Evolutionary conservation across 306 rosid species (phyloP).

Genomic region (Medicago arabica): DNA sequence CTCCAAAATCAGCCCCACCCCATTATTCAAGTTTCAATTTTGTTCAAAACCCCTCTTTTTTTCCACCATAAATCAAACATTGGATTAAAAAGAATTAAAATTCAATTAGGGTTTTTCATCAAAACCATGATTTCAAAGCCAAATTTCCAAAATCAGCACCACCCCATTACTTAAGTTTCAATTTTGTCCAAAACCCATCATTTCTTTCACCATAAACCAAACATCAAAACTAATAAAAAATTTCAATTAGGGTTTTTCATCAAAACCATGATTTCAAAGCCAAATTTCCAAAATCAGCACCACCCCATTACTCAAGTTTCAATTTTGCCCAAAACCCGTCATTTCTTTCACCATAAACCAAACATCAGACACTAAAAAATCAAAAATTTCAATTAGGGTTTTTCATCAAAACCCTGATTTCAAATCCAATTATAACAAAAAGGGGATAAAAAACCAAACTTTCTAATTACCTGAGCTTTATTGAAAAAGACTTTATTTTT

Average conservation of each 20-base stretch:
- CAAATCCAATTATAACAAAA: slow-evolving; percentile 18
- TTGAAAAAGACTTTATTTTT: slow-evolving; percentile 91
- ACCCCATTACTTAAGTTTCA: slow-evolving; percentile 3
- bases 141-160: slow-evolving; percentile 1
- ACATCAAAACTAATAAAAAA: too few species aligned
- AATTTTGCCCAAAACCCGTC: neutral
- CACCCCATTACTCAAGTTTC: slow-evolving; percentile 1
- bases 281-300: slow-evolving; percentile 1
- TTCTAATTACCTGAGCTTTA: slow-evolving; percentile 72
- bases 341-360: slow-evolving; percentile 11
- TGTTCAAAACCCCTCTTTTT: neutral
- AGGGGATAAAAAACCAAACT: slow-evolving; percentile 28
- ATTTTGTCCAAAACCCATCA: neutral
- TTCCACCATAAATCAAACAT: slow-evolving; percentile 4
- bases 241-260: slow-evolving; percentile 1
- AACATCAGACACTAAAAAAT: neutral
- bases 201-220: slow-evolving; percentile 15
- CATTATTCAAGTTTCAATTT: slow-evolving; percentile 9
- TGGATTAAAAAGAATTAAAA: neutral
- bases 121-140: slow-evolving; percentile 24
- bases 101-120: slow-evolving; percentile 1
- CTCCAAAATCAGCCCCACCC: neutral
- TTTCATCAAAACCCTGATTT: slow-evolving; percentile 20
- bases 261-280: slow-evolving; percentile 24
- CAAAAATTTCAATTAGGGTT: neutral